Percentiles rank a stretch among this genome's conserved stretches.
Conservation (phyloP, 495 filamentous ascomycete genomes). For the Aspergillus haitiensis region DNA sequence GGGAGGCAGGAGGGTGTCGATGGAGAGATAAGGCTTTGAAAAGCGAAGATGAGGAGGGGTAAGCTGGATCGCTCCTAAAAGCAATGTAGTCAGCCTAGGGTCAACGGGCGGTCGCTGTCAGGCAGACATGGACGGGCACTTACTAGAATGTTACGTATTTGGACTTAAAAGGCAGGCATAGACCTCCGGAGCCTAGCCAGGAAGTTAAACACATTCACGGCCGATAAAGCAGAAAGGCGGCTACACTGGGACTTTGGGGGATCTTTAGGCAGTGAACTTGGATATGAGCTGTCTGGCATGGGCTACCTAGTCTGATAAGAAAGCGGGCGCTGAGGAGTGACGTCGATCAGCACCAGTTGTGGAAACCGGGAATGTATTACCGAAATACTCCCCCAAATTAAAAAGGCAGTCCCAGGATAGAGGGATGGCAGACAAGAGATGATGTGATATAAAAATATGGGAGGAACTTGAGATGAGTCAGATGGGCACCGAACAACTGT, state of each 20-base stretch:
- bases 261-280: not conserved
- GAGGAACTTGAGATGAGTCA: not conserved
- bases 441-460: no score
- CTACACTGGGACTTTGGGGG: not conserved
- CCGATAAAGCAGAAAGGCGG: not conserved
- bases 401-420: conserved; percentile 13
- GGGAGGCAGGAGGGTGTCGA: not conserved
- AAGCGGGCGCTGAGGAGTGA: not conserved
- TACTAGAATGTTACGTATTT: conserved; percentile 1
- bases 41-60: conserved; percentile 29
- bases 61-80: conserved; percentile 16
- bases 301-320: not conserved
- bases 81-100: conserved; percentile 24
- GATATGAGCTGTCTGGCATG: conserved; percentile 4
- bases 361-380: conserved; percentile 1
- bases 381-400: not conserved
- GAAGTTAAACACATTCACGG: not conserved
- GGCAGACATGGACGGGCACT: conserved; percentile 21
- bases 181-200: not conserved
- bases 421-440: not conserved
- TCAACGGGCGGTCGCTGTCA: conserved; percentile 22
- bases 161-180: not conserved
- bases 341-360: not conserved
- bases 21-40: conserved; percentile 1
- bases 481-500: not conserved